Conservation (phyloP, 306 rosid genomes). For the Cucurbita moschata region DNA sequence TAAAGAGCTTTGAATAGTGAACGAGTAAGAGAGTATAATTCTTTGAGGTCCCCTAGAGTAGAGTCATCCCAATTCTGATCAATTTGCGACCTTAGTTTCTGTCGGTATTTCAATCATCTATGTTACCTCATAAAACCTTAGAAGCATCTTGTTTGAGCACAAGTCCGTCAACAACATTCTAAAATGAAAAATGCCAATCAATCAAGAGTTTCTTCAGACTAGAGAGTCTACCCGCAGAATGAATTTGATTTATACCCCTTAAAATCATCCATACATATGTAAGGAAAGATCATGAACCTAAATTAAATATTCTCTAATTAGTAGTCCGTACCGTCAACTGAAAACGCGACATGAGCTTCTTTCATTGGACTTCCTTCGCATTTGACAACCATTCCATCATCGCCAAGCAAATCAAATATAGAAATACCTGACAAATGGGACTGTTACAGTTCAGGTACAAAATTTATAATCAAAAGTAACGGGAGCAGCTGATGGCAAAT, state of each 20-base stretch:
- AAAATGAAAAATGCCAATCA: not conserved
- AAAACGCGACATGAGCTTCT: constrained; percentile 89
- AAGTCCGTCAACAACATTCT: not conserved
- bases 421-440: constrained; percentile 37
- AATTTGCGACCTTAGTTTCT: not conserved
- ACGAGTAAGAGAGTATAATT: too few relatives aligned
- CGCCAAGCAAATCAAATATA: constrained; percentile 58
- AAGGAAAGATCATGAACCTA: not conserved
- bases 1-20: too few relatives aligned
- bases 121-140: not conserved
- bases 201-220: not conserved
- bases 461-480: not conserved
- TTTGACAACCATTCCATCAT: constrained; percentile 36
- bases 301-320: not conserved
- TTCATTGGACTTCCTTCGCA: constrained; percentile 27
- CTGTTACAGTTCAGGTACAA: not conserved
- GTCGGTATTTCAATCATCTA: not conserved
- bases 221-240: not conserved
- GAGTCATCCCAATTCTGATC: not conserved
- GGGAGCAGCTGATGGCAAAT: not conserved
- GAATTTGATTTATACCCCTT: not conserved
- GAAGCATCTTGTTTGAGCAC: not conserved
- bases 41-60: too few relatives aligned
- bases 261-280: not conserved
- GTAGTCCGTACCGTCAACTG: constrained; percentile 51